phyloP scores from a whole-genome alignment of 2,329 filamentous ascomycete species.

The Pseudocercospora musae region DNA sequence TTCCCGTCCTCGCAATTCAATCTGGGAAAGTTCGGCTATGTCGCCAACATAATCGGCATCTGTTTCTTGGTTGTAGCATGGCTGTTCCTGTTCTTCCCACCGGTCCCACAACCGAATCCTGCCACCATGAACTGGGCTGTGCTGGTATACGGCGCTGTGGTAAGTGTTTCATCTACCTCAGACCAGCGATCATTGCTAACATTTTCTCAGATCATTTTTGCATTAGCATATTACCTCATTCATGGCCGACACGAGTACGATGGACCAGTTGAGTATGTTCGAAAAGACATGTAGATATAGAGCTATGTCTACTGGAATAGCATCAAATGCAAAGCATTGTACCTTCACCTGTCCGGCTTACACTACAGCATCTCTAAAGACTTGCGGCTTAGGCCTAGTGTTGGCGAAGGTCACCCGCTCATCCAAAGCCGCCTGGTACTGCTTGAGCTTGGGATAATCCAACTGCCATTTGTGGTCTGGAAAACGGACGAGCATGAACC shows the following conservation, averaged over 20 bases:
- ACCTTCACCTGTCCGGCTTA: conserved; percentile 13
- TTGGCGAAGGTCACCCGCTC: conserved; percentile 42
- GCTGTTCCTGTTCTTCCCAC: conserved; percentile 27
- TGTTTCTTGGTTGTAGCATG: conserved; percentile 23
- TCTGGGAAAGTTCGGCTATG: conserved; percentile 31
- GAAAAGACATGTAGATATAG: conserved; percentile 15
- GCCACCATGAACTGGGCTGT: conserved; percentile 33
- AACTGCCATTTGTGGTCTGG: conserved; percentile 35
- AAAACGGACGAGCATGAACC: conserved; percentile 35
- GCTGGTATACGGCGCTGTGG: conserved; percentile 26
- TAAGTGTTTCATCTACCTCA: neutral
- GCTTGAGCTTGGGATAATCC: conserved; percentile 39
- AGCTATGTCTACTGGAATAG: neutral
- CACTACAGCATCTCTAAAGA: conserved; percentile 37
- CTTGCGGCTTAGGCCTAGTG: conserved; percentile 35
- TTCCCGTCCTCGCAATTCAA: conserved; percentile 25
- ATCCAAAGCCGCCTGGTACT: conserved; percentile 46
- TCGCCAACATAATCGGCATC: conserved; percentile 21
- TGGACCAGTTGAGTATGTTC: conserved; percentile 24
- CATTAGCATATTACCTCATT: conserved; percentile 20
- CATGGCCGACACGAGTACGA: conserved; percentile 24
- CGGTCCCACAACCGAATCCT: conserved; percentile 24
- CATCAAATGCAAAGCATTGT: neutral
- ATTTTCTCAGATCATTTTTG: conserved; percentile 12
- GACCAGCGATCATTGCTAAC: neutral